A percentile compares a stretch with the other conserved stretches of the same genome.
phyloP scores from a whole-genome alignment of 2,329 filamentous ascomycete species.

The Aspergillus pseudoviridinutans region DNA sequence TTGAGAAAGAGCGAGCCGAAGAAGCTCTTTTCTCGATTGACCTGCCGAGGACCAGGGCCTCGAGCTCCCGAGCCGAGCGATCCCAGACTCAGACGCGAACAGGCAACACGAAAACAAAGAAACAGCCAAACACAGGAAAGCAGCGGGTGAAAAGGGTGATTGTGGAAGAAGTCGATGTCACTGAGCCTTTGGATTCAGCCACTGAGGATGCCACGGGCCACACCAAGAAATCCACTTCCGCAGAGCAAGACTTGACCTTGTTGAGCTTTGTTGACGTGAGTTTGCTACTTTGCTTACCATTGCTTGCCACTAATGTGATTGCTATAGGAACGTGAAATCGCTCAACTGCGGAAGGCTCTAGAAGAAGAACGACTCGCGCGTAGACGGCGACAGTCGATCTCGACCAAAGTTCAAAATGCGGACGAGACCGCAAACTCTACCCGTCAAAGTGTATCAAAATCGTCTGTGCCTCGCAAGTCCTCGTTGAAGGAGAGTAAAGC shows the following conservation, averaged over 20 bases:
- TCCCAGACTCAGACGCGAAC: constrained; percentile 16
- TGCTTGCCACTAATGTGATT: not conserved
- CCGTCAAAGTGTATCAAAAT: constrained; percentile 36
- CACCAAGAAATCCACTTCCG: constrained; percentile 22
- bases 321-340: constrained; percentile 45
- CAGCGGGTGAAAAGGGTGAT: constrained; percentile 38
- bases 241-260: constrained; percentile 46
- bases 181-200: constrained; percentile 27
- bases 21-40: constrained; percentile 37
- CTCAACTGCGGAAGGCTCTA: constrained; percentile 50
- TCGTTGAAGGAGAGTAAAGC: constrained; percentile 51
- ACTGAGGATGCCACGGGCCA: constrained; percentile 22
- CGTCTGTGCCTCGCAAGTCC: constrained; percentile 48
- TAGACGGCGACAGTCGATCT: constrained; percentile 35
- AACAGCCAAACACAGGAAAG: constrained; percentile 36
- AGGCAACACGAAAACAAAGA: constrained; percentile 20
- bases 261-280: constrained; percentile 52
- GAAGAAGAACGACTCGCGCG: constrained; percentile 52
- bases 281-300: not conserved
- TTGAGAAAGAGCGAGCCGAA: constrained; percentile 36
- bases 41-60: constrained; percentile 20
- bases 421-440: constrained; percentile 39
- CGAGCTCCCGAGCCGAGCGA: constrained; percentile 19
- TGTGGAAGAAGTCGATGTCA: constrained; percentile 31
- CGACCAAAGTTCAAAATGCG: constrained; percentile 28